Conservation (phyloP, 768 basidiomycete species). For the Phanerochaete sordida region DNA sequence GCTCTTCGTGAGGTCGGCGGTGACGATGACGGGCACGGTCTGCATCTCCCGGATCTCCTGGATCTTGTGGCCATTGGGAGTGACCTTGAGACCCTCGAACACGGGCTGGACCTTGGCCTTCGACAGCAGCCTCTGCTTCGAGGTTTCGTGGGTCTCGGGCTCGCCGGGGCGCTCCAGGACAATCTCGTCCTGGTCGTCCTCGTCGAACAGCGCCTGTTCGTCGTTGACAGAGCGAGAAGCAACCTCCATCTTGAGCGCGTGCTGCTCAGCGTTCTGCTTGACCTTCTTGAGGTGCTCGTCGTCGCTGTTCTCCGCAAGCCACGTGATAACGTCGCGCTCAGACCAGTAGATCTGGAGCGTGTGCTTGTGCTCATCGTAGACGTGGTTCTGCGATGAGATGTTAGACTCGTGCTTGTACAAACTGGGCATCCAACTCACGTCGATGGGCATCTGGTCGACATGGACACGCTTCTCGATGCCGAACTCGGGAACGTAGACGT, state of each 20-base stretch:
- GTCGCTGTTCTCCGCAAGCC: slow-evolving; percentile 93
- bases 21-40: slow-evolving; percentile 93
- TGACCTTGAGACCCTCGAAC: slow-evolving; percentile 81
- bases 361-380: slow-evolving; percentile 93
- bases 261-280: slow-evolving; percentile 88
- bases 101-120: slow-evolving; percentile 69
- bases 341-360: slow-evolving; percentile 97
- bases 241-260: slow-evolving; percentile 89
- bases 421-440: slow-evolving; percentile 47
- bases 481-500: slow-evolving; percentile 94
- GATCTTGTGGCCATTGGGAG: slow-evolving; percentile 81
- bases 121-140: slow-evolving; percentile 75
- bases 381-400: slow-evolving; percentile 66
- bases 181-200: slow-evolving; percentile 81
- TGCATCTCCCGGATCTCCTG: slow-evolving; percentile 94
- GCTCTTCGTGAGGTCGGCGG: slow-evolving; percentile 92
- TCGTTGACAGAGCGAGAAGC: slow-evolving; percentile 81
- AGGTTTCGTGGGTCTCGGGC: slow-evolving; percentile 50
- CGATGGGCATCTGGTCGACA: slow-evolving; percentile 98
- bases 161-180: slow-evolving; percentile 60
- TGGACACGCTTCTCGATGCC: slow-evolving; percentile 99
- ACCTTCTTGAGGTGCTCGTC: slow-evolving; percentile 96
- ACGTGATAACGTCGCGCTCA: slow-evolving; percentile 86
- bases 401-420: neutral
- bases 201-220: slow-evolving; percentile 85